Base-by-base conservation (phyloP, 108 stramenopile species). In the Pseudonitzschia multistriata region DNA sequence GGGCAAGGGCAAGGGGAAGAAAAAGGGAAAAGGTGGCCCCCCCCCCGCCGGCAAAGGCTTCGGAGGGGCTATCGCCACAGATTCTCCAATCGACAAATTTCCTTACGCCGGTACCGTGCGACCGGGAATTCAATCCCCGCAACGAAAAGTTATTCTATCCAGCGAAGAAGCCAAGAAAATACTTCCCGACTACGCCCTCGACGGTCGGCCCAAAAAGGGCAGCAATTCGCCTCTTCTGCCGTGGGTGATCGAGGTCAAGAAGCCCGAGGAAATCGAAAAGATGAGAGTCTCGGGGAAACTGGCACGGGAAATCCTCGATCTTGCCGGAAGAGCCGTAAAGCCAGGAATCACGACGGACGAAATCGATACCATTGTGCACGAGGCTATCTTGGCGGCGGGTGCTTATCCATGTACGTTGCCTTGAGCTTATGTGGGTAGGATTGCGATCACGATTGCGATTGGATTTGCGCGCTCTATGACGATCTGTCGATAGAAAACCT, bases 321-420 rank as follows among this genome's bases (percentile, higher is more conserved):
- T 89, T 27, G 97, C 95, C 0, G 98, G 96, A 3, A 30, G 81
- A 35, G 85, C 86, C 25, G 91, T 98, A 0, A 39, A 48, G 42
- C 83, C 82, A 10, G 99, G 98, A 24, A 75, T 93, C 28, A 93
- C 92, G 40, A 93, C 91, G 0, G 98, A 98, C 78, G 96, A 93
- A 35, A 95, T 99, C 72, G 99, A 99, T 81, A 70, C 74, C 30
- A 70, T 89, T 11, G 98, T 97, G 19, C 98, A 99, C 78, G 85
- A 88, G 19, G 96, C 86, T 39, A 83, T 84, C 3, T 37, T 98
- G 37, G 74, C 67, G 71, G 63, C 82, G 49, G 31, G 73, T 80
- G 25, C 54, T 5, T 53, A 48, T 19, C 62, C 50, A 35, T 49
- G 57, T 59, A 59, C 29, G 57, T 59, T 14, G 0, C 29, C 25